These are phyloP conservation scores for Marvania coccoides DNA, from an alignment of 139 green algal species.

Conservation along the genomic window DNA sequence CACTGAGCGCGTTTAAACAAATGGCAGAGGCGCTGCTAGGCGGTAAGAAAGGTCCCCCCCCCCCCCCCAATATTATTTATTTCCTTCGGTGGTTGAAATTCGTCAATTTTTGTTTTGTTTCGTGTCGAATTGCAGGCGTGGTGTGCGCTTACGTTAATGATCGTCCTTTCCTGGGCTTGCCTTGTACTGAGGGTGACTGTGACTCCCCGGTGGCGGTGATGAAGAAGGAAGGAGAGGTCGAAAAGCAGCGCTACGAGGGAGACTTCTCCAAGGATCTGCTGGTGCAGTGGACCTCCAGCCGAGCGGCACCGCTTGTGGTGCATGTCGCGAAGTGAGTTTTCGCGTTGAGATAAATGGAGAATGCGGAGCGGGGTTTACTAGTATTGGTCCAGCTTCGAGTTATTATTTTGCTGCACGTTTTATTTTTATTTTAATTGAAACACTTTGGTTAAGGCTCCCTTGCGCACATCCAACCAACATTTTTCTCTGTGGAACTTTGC, in stretches of 20 bases:
- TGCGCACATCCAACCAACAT: neutral
- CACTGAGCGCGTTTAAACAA: neutral
- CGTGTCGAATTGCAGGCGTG: too few relatives aligned
- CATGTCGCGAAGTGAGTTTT: too few relatives aligned
- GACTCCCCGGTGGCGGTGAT: conserved; percentile 19
- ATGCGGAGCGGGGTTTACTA: neutral
- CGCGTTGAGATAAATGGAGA: neutral
- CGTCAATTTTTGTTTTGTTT: too few relatives aligned
- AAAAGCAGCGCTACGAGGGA: conserved; percentile 21
- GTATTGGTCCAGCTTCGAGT: neutral
- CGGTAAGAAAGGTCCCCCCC: neutral
- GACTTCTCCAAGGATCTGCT: conserved; percentile 22
- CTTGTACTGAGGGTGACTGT: conserved; percentile 5
- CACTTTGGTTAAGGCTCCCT: neutral
- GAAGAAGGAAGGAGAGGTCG: conserved; percentile 17
- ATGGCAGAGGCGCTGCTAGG: neutral
- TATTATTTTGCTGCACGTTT: neutral
- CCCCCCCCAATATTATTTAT: neutral
- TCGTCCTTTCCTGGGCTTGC: neutral
- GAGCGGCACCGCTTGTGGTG: conserved; percentile 16
- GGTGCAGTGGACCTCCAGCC: conserved; percentile 12
- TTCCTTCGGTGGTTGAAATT: too few relatives aligned
- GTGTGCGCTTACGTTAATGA: conserved; percentile 18
- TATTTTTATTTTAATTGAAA: neutral
- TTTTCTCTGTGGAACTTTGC: neutral